These are phyloP conservation scores for Diutina rugosa DNA, from an alignment of 1,139 yeast species.

Conservation along the genomic window DNA sequence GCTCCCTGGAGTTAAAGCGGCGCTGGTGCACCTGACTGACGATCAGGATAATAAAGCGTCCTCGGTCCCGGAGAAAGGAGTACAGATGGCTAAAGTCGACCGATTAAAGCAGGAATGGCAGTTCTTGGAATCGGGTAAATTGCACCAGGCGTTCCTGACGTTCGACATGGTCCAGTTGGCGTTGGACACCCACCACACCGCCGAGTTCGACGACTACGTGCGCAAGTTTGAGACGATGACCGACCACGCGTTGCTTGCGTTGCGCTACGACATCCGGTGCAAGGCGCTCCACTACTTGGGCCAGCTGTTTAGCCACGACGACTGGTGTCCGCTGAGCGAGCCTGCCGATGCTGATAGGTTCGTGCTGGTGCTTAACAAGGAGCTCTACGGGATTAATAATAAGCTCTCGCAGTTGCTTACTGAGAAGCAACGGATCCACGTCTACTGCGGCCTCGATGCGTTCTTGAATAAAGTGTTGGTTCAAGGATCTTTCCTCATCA, in stretches of 20 bases:
- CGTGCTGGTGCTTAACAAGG: conserved; percentile 47
- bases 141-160: conserved; percentile 11
- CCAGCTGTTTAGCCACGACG: conserved; percentile 21
- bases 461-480: conserved; percentile 48
- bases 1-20: conserved; percentile 32
- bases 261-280: conserved; percentile 56
- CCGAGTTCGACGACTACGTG: conserved; percentile 36
- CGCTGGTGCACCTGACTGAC: not conserved
- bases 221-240: conserved; percentile 32
- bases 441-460: conserved; percentile 40
- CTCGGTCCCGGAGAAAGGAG: conserved; percentile 3
- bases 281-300: conserved; percentile 51
- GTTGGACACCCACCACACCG: conserved; percentile 22
- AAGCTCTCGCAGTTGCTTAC: conserved; percentile 18
- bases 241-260: conserved; percentile 35
- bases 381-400: conserved; percentile 39
- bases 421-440: conserved; percentile 16
- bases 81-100: conserved; percentile 21
- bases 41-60: not conserved
- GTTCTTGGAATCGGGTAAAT: conserved; percentile 35
- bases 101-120: conserved; percentile 43
- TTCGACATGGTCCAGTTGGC: conserved; percentile 19
- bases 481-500: conserved; percentile 43
- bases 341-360: conserved; percentile 55
- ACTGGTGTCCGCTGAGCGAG: conserved; percentile 33